Conservation (phyloP, 495 filamentous ascomycete species). For the Lentithecium fluviatile region DNA sequence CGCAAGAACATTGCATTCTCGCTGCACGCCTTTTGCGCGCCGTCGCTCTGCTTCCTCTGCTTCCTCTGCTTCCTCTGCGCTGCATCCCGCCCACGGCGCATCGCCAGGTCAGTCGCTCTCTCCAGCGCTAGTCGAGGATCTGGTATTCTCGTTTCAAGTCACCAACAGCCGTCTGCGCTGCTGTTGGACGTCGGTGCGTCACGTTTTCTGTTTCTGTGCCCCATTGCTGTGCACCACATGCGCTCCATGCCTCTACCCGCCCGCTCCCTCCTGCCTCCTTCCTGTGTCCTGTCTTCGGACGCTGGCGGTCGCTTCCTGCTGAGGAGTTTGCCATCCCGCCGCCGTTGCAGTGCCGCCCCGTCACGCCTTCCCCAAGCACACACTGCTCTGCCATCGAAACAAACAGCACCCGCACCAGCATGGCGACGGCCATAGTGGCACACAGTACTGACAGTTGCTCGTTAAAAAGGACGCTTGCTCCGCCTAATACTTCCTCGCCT, state of each 20-base stretch:
- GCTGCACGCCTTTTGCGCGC: background rate
- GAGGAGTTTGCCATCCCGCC: background rate
- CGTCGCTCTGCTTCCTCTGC: background rate
- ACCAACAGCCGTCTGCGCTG: slow-evolving; percentile 14
- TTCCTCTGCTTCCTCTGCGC: slow-evolving; percentile 24
- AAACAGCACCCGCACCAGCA: background rate
- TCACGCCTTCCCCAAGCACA: background rate
- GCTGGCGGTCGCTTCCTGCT: background rate
- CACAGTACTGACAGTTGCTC: slow-evolving; percentile 39
- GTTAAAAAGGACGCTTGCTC: slow-evolving; percentile 38
- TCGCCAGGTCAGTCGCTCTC: slow-evolving; percentile 34
- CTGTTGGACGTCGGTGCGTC: slow-evolving; percentile 35
- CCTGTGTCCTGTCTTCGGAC: slow-evolving; percentile 1
- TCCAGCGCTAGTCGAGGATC: slow-evolving; percentile 38
- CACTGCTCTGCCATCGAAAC: background rate
- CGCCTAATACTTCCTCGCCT: slow-evolving; percentile 34
- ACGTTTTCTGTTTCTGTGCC: slow-evolving; percentile 23
- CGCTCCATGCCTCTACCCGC: slow-evolving; percentile 10
- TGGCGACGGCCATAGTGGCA: slow-evolving; percentile 29
- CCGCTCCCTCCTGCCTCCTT: background rate
- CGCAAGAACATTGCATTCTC: no score
- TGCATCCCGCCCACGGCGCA: slow-evolving; percentile 27
- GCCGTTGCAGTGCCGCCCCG: background rate
- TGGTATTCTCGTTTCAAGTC: slow-evolving; percentile 38
- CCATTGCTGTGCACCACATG: slow-evolving; percentile 11